A percentile compares a stretch with the other conserved stretches of the same genome.
Evolutionary conservation across 2,329 filamentous ascomycete genomes (phyloP).

Genomic region (Tolypocladium tundrense): DNA sequence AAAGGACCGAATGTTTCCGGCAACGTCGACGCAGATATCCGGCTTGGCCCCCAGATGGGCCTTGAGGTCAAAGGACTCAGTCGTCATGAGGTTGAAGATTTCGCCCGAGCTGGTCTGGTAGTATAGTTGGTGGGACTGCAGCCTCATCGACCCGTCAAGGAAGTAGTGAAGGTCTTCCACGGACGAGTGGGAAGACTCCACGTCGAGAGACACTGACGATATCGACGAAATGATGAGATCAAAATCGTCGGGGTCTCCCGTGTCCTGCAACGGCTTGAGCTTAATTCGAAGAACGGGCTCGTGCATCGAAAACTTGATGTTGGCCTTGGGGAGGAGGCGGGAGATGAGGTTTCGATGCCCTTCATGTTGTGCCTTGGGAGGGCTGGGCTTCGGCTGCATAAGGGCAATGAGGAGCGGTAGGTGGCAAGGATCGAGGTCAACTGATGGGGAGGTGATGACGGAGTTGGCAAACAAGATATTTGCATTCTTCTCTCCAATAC

Average conservation of each 20-base stretch:
- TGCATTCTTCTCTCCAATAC: constrained; percentile 74
- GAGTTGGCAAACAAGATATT: constrained; percentile 96
- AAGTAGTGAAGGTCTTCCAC: constrained; percentile 81
- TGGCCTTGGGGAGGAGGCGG: constrained; percentile 85
- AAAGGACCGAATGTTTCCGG: constrained; percentile 74
- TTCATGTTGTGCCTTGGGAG: constrained; percentile 24
- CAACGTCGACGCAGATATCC: constrained; percentile 71
- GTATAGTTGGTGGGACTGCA: constrained; percentile 83
- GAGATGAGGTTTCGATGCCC: constrained; percentile 66
- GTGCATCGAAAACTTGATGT: constrained; percentile 90
- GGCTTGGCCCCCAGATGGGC: constrained; percentile 75
- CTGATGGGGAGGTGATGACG: constrained; percentile 87
- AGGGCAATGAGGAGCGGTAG: constrained; percentile 75
- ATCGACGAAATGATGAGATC: constrained; percentile 93
- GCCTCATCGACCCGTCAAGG: constrained; percentile 67
- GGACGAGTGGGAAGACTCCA: constrained; percentile 89
- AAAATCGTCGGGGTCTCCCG: constrained; percentile 65
- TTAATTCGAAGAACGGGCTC: constrained; percentile 89
- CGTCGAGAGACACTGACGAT: constrained; percentile 83
- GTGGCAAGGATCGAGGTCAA: constrained; percentile 88
- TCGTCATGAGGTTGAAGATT: constrained; percentile 78
- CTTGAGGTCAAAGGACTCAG: constrained; percentile 81
- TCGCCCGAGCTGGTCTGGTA: constrained; percentile 81
- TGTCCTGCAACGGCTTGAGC: constrained; percentile 64
- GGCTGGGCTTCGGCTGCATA: constrained; percentile 44